Percentiles rank a stretch among this genome's conserved stretches.
These are phyloP conservation scores for Neckera pumila DNA, from an alignment of 225 moss, liverwort and hornwort species.

Conservation along the genomic window DNA sequence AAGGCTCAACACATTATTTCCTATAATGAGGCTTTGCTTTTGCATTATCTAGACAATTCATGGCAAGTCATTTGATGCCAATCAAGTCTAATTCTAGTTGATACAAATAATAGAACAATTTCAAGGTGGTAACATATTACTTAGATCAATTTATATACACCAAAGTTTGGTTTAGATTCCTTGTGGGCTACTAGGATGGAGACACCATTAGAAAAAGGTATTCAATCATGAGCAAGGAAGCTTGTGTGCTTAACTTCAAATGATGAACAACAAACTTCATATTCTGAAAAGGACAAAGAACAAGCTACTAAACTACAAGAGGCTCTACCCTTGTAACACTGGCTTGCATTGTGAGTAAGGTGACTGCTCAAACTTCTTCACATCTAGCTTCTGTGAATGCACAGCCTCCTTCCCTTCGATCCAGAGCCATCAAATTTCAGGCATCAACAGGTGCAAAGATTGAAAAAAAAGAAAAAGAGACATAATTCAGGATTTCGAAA, in stretches of 20 bases:
- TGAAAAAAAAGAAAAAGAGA: neutral
- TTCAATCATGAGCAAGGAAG: neutral
- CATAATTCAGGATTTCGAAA: neutral
- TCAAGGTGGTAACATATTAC: neutral
- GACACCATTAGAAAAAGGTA: neutral
- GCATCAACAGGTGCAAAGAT: neutral
- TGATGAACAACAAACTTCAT: neutral
- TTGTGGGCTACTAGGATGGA: neutral
- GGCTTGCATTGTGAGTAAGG: neutral
- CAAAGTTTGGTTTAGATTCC: neutral
- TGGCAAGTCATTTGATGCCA: neutral
- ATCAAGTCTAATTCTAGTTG: neutral
- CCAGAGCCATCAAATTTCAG: neutral
- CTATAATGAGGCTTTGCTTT: fast-evolving
- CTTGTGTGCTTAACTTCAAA: neutral
- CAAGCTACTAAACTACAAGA: neutral
- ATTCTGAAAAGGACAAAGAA: neutral
- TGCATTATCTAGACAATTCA: neutral
- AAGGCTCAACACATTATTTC: neutral
- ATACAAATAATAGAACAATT: neutral
- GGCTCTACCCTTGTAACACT: neutral
- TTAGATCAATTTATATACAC: neutral
- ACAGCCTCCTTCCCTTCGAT: neutral
- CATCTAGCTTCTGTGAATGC: neutral
- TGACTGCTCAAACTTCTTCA: neutral